phyloP scores from a whole-genome alignment of 2,329 filamentous ascomycete species.

The Stagonosporopsis cucurbitacearum region DNA sequence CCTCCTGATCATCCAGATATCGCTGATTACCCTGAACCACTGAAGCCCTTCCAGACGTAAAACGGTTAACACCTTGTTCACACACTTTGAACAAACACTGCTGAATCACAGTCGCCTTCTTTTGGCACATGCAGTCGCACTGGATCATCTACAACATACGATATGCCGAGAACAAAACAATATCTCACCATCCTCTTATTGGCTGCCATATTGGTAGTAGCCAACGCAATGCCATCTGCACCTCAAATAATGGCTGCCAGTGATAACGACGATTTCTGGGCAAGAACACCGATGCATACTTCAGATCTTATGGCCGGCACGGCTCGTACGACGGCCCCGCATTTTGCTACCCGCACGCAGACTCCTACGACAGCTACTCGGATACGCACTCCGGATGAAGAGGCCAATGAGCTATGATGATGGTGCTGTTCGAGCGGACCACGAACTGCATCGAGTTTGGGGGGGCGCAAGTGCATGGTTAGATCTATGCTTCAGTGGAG shows the following conservation, averaged over 20 bases:
- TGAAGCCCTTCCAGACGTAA: not conserved
- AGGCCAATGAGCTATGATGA: constrained; percentile 5
- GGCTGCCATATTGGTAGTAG: not conserved
- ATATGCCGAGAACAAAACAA: not conserved
- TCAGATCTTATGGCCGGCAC: constrained; percentile 13
- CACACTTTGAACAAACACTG: not conserved
- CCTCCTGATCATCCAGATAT: not conserved
- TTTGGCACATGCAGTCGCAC: not conserved
- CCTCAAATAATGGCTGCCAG: not conserved
- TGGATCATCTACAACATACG: not conserved
- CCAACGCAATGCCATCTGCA: not conserved
- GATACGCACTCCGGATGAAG: not conserved
- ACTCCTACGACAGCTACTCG: not conserved
- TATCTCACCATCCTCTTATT: not conserved
- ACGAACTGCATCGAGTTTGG: not conserved
- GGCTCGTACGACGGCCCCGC: not conserved
- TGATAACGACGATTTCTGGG: constrained; percentile 9
- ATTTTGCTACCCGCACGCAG: not conserved
- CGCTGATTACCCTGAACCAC: not conserved
- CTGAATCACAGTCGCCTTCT: too few relatives aligned
- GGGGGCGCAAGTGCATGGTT: not conserved
- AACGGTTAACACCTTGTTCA: not conserved
- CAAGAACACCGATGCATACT: constrained; percentile 13
- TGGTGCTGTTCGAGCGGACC: too few relatives aligned
- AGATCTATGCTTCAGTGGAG: too few relatives aligned